Base-by-base conservation (phyloP, 805 yeast species). In the Nadsonia fulvescens region DNA sequence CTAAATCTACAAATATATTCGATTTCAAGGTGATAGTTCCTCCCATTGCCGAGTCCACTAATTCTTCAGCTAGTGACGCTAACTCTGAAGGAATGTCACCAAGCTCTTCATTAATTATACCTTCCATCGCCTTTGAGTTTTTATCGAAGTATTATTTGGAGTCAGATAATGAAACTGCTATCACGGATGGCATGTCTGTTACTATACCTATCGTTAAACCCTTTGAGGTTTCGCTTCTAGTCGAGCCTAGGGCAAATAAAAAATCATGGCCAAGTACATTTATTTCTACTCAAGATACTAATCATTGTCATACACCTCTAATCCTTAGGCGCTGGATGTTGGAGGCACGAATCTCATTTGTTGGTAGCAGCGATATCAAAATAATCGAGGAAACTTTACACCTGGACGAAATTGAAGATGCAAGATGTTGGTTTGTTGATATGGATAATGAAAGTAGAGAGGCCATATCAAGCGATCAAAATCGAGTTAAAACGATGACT, bases 241-340 rank as follows among this genome's bases (percentile, higher is more conserved):
- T 54, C 5, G 18, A 43, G 5, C 55, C 61, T 1, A 37, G 44
- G 14, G 32, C 36, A 8, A 41, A 46, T 20, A 38, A 37, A 1
- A 46, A 42, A 13, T 30, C 30, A 4, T 54, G 61, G 61, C 49
- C 53, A n/a, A 47, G 39, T 20, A 30, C 46, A 20, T 55, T 54
- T 32, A 40, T 48, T 8, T 44, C 52, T 5, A 29, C 33, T 7
- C 31, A 28, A 7, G 27, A 23, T 8, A 24, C 23, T 15, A 24
- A 20, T 5, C 12, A 14, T 8, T 15, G 29, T 2, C 42, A 39
- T 12, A 28, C 42, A 13, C 56, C 54, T 2, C 37, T 32, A 10
- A 42, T 51, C 23, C 25, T 25, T 15, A 27, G 22, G 18, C 29
- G 29, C 16, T 27, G 29, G 29, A 22, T 21, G 17, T 21, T 27